Percentiles rank a stretch among this genome's conserved stretches.
phyloP scores from a whole-genome alignment of 257 asterid genomes.

The Rehmannia glutinosa region DNA sequence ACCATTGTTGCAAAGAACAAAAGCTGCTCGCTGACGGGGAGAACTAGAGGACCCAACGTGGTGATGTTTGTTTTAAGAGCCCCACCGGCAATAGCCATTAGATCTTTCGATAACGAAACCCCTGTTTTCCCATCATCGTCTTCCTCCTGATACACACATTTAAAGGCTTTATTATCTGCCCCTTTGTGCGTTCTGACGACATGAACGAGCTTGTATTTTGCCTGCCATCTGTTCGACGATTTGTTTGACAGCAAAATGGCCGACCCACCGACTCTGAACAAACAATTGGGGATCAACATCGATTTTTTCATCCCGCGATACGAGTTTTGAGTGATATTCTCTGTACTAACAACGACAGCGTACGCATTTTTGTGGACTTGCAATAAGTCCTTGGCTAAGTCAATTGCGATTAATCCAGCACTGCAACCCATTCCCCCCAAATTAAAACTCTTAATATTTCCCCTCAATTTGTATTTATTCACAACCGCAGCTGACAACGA shows the following conservation, averaged over 20 bases:
- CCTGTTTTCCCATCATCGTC: constrained; percentile 51
- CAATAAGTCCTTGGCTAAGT: constrained; percentile 53
- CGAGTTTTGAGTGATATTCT: constrained; percentile 58
- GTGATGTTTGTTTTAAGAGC: constrained; percentile 62
- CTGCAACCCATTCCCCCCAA: constrained; percentile 80
- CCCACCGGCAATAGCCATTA: constrained; percentile 64
- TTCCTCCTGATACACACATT: constrained; percentile 55
- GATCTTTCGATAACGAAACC: constrained; percentile 54
- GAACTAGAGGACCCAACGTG: constrained; percentile 64
- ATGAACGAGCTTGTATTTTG: constrained; percentile 54
- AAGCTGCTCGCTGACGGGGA: constrained; percentile 63
- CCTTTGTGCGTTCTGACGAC: constrained; percentile 63
- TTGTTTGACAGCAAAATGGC: constrained; percentile 52
- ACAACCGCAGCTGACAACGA: constrained; percentile 59
- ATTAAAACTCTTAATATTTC: constrained; percentile 48
- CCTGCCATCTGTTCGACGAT: constrained; percentile 29
- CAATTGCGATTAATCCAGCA: constrained; percentile 61
- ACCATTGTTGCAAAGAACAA: constrained; percentile 42
- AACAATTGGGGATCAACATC: constrained; percentile 60
- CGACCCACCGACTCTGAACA: constrained; percentile 61
- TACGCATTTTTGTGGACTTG: constrained; percentile 48
- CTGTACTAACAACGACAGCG: constrained; percentile 58
- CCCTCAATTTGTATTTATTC: constrained; percentile 51
- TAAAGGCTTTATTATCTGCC: constrained; percentile 51
- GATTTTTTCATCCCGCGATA: constrained; percentile 51